Evolutionary conservation across 352 stramenopile genomes (phyloP).

Genomic region (Globisporangium sylvaticum): DNA sequence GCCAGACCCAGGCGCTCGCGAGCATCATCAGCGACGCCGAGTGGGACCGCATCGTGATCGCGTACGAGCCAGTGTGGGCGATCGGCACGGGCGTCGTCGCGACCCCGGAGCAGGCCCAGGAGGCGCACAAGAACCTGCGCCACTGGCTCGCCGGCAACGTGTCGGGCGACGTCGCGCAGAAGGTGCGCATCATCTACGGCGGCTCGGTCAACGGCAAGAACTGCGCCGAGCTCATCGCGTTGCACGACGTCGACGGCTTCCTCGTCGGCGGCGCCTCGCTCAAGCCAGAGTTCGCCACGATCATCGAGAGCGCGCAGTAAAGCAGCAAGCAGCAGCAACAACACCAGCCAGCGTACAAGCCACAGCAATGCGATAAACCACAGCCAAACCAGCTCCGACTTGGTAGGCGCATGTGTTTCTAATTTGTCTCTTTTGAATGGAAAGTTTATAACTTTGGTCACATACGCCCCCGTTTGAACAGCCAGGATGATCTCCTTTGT

Average conservation of each 20-base stretch:
- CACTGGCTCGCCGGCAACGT: constrained; percentile 49
- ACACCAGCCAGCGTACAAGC: neutral
- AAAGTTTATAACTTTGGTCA: neutral
- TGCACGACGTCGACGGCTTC: constrained; percentile 91
- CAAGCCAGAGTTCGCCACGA: constrained; percentile 90
- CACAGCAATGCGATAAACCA: neutral
- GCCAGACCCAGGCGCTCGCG: constrained; percentile 93
- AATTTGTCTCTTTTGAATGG: neutral
- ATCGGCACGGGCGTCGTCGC: constrained; percentile 97
- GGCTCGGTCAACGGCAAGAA: constrained; percentile 92
- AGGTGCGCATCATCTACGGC: constrained; percentile 89
- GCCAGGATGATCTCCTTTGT: neutral
- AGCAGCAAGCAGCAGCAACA: neutral
- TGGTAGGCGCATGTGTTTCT: neutral
- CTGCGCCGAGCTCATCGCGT: constrained; percentile 84
- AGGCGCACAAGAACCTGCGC: constrained; percentile 84
- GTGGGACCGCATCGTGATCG: constrained; percentile 89
- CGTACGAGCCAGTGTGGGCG: constrained; percentile 97
- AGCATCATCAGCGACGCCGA: constrained; percentile 81
- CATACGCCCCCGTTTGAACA: neutral
- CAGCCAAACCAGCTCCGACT: neutral
- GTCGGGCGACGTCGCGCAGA: constrained; percentile 45
- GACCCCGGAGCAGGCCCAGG: constrained; percentile 93
- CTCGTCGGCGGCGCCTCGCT: constrained; percentile 92
- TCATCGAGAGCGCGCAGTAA: constrained; percentile 69